A percentile compares a stretch with the other conserved stretches of the same genome.
phyloP scores from a whole-genome alignment of 2,329 filamentous ascomycete species.

The Intubia oerlemansii region DNA sequence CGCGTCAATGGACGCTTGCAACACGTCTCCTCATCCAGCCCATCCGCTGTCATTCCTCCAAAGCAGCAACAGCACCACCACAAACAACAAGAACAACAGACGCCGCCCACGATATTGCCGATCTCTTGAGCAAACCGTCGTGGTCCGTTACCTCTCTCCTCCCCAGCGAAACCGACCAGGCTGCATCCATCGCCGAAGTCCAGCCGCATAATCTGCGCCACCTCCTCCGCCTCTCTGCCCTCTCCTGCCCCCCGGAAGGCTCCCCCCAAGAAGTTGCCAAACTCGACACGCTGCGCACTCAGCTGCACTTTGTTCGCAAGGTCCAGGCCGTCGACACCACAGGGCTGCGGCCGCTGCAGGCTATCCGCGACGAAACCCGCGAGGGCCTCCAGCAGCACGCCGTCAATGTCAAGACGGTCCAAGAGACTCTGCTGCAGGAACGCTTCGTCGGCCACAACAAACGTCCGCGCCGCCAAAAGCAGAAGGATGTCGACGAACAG shows the following conservation, averaged over 20 bases:
- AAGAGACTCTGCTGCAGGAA: conserved; percentile 36
- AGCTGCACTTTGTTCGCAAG: conserved; percentile 77
- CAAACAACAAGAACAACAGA: too few relatives aligned
- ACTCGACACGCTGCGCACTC: conserved; percentile 53
- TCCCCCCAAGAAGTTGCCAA: conserved; percentile 44
- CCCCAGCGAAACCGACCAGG: conserved; percentile 1
- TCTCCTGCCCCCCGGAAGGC: conserved; percentile 45
- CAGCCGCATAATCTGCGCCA: conserved; percentile 44
- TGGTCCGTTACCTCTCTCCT: conserved; percentile 73
- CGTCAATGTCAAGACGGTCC: conserved; percentile 34
- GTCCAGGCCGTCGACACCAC: conserved; percentile 62
- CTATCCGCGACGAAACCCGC: conserved; percentile 61
- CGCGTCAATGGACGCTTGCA: too few relatives aligned
- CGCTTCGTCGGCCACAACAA: conserved; percentile 33
- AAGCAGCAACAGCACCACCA: too few relatives aligned
- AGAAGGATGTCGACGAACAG: conserved; percentile 18
- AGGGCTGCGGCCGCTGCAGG: conserved; percentile 50
- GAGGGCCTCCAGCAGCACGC: conserved; percentile 31
- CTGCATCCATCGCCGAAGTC: neutral
- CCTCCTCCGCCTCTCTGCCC: conserved; percentile 71
- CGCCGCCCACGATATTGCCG: neutral
- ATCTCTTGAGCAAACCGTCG: conserved; percentile 28
- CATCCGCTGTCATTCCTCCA: too few relatives aligned
- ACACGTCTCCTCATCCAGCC: too few relatives aligned
- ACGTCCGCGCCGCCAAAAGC: conserved; percentile 18